Percentiles rank a stretch among this genome's conserved stretches.
phyloP scores from a whole-genome alignment of 2,329 filamentous ascomycete species.

The Trichoderma arundinaceum region DNA sequence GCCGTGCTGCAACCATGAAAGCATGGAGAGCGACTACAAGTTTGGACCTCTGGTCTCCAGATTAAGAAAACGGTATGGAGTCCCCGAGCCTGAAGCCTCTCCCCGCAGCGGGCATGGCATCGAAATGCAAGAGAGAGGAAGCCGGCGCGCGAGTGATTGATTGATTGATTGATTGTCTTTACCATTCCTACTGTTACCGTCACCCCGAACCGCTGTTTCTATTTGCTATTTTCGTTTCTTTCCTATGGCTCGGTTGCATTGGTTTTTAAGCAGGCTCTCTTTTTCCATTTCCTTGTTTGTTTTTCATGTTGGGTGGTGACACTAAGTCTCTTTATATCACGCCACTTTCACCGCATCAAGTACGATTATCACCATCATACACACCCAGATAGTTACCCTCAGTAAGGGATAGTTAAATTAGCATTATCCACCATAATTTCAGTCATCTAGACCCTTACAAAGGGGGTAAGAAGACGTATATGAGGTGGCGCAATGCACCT shows the following conservation, averaged over 20 bases:
- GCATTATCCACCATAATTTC: too few species aligned
- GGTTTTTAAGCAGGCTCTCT: neutral
- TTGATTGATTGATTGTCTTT: neutral
- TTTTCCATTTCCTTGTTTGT: too few species aligned
- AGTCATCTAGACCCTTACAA: too few species aligned
- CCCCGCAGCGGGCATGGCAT: slow-evolving; percentile 16
- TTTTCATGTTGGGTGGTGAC: too few species aligned
- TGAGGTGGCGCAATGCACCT: too few species aligned
- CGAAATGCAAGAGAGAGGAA: slow-evolving; percentile 26
- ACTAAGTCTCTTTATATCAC: too few species aligned
- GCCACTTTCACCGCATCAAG: too few species aligned
- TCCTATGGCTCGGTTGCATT: neutral
- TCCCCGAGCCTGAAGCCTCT: slow-evolving; percentile 33
- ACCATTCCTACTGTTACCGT: neutral
- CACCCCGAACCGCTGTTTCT: neutral
- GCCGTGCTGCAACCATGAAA: slow-evolving; percentile 74
- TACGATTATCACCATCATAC: too few species aligned
- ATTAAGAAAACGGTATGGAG: slow-evolving; percentile 53
- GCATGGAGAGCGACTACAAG: slow-evolving; percentile 69
- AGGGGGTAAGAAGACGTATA: too few species aligned
- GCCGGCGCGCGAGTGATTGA: slow-evolving; percentile 8
- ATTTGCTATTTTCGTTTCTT: neutral
- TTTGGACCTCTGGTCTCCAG: slow-evolving; percentile 66
- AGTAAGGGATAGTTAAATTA: too few species aligned
- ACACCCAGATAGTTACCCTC: too few species aligned